Base-by-base conservation (phyloP, 352 stramenopile genomes). In the Phytophthora multivora region DNA sequence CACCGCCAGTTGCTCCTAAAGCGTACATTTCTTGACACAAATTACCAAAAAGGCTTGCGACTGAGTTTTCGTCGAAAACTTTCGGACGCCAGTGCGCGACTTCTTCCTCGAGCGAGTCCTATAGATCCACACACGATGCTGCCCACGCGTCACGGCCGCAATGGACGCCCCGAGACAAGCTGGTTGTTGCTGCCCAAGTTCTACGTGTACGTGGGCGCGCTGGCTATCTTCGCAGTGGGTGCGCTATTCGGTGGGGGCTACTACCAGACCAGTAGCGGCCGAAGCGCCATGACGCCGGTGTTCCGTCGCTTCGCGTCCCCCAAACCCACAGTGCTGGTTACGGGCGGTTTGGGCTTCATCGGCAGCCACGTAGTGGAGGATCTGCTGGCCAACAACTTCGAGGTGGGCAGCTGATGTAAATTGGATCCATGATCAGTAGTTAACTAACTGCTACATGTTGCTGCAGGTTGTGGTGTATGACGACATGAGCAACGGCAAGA, bases 401-500 rank as follows among this genome's bases (percentile, higher is more conserved):
- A 91, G 66, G 83, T 91, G 42, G 28, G 23, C 13, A 26, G 8
- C 10, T 49, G 25, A 55, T 35, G 43, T 50, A 45, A 47, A 35
- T 50, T 48, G 23, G 33, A 54, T 51, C 39, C 18, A 55, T 30
- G 30, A 41, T n/a, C n/a, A n/a, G n/a, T 2, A 1, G n/a, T 26
- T 25, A 19, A 43, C 25, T 66, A 25, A 69, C 18, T 10, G 9
- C 45, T 19, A 12, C 2, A 48, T 58, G 10, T 8, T 70, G 7
- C 26, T 69, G 51, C 38, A 91, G 82, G 86, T 94, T 11, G 80
- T 95, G 13, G 80, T 95, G 40, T 93, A 91, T 59, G 86, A 95
- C 47, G 84, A 95, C 64, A 93, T 93, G 86, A 95, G 86, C 72
- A 95, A 95, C 58, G 86, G 86, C 50, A 87, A 86, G 56, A 95